phyloP scores from a whole-genome alignment of 352 stramenopile genomes.

The Elongisporangium undulatum region DNA sequence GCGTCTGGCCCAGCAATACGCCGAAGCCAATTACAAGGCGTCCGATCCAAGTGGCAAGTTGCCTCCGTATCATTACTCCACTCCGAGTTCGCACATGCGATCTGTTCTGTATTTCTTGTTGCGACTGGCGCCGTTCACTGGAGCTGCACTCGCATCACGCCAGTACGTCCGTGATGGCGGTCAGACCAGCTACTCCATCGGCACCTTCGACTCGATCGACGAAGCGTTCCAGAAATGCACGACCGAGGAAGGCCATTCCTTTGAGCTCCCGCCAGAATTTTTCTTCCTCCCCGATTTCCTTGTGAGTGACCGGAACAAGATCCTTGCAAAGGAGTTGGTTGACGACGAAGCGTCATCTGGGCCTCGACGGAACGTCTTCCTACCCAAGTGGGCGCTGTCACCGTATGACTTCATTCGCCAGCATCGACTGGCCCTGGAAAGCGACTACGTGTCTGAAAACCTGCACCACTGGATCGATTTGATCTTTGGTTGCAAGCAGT shows the following conservation, averaged over 20 bases:
- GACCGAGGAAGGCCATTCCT: conserved; percentile 50
- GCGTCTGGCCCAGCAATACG: conserved; percentile 31
- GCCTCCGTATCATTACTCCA: conserved; percentile 71
- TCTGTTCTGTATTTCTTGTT: conserved; percentile 77
- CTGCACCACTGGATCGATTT: conserved; percentile 99
- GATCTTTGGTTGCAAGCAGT: conserved; percentile 98
- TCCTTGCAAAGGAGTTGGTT: conserved; percentile 27
- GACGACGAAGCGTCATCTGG: conserved; percentile 27
- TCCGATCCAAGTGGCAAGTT: conserved; percentile 42
- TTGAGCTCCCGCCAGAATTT: conserved; percentile 78
- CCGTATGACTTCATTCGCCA: conserved; percentile 96
- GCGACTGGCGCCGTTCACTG: conserved; percentile 63
- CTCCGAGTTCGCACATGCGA: conserved; percentile 64
- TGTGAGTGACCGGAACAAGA: conserved; percentile 61
- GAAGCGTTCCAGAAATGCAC: conserved; percentile 57
- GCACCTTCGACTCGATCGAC: conserved; percentile 54
- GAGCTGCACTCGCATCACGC: conserved; percentile 20
- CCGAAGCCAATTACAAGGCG: conserved; percentile 36
- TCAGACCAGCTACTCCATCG: neutral
- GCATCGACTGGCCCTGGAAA: conserved; percentile 96
- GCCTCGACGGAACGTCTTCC: conserved; percentile 81
- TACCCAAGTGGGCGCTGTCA: conserved; percentile 96
- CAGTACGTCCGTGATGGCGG: conserved; percentile 8
- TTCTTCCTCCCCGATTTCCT: conserved; percentile 78
- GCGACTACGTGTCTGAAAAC: conserved; percentile 96